These are phyloP conservation scores for Lasiodiplodia hormozganensis DNA, from an alignment of 2,329 filamentous ascomycete species.

Conservation along the genomic window DNA sequence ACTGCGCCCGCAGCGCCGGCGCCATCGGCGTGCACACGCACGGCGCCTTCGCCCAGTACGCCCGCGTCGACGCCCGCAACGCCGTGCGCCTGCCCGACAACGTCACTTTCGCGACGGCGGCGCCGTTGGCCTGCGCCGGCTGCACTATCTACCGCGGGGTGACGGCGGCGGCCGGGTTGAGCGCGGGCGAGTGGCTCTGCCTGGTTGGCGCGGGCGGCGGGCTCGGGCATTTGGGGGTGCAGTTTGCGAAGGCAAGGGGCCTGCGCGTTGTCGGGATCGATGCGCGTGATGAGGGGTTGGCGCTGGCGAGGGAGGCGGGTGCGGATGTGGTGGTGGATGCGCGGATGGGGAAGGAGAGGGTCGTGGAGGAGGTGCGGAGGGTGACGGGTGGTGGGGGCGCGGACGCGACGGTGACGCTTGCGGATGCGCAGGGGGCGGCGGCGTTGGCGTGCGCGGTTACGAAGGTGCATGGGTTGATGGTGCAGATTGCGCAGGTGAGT, in stretches of 20 bases:
- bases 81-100: constrained; percentile 57
- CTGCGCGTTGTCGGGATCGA: constrained; percentile 62
- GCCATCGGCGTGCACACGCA: constrained; percentile 59
- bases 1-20: constrained; percentile 56
- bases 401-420: constrained; percentile 61
- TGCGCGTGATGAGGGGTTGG: constrained; percentile 61
- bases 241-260: constrained; percentile 59
- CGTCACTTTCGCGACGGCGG: constrained; percentile 59
- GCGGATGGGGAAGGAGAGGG: constrained; percentile 54
- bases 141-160: constrained; percentile 59
- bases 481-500: constrained; percentile 64
- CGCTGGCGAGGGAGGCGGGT: constrained; percentile 55
- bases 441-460: constrained; percentile 63
- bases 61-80: constrained; percentile 56
- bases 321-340: constrained; percentile 63
- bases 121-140: constrained; percentile 65
- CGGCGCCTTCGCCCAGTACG: constrained; percentile 66
- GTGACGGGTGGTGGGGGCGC: constrained; percentile 59
- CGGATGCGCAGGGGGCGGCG: constrained; percentile 59
- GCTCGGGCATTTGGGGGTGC: constrained; percentile 59
- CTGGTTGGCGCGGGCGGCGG: constrained; percentile 44
- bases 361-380: constrained; percentile 56
- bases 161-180: constrained; percentile 47
- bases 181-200: constrained; percentile 48
- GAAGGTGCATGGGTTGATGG: constrained; percentile 64